These are phyloP conservation scores for Nitzschia inconspicua DNA, from an alignment of 108 stramenopile species.

Conservation along the genomic window DNA sequence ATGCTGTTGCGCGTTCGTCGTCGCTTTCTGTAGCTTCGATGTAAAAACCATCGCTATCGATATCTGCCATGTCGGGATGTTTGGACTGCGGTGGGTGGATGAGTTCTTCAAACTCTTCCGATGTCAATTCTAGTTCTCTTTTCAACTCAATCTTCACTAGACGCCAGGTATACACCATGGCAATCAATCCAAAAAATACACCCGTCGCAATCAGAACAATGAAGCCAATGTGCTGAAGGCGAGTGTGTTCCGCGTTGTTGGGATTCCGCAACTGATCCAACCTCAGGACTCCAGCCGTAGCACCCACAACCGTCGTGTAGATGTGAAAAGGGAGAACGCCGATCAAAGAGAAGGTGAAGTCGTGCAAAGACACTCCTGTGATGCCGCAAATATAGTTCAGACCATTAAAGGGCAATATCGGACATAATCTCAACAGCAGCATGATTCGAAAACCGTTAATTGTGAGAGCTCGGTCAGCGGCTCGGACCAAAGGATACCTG, in stretches of 20 bases:
- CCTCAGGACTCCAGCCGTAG: conserved; percentile 22
- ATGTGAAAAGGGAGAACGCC: conserved; percentile 33
- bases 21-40: not conserved
- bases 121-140: conserved; percentile 17
- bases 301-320: conserved; percentile 19
- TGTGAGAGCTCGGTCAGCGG: conserved; percentile 54
- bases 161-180: conserved; percentile 16
- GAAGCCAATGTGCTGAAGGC: conserved; percentile 3
- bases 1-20: not conserved
- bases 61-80: not conserved
- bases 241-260: conserved; percentile 2
- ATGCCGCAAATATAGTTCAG: conserved; percentile 61
- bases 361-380: conserved; percentile 29
- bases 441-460: conserved; percentile 66
- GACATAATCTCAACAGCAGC: conserved; percentile 56
- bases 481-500: conserved; percentile 62
- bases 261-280: not conserved
- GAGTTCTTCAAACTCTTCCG: conserved; percentile 14
- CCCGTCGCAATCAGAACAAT: conserved; percentile 20
- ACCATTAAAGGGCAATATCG: conserved; percentile 65
- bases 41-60: not conserved
- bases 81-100: conserved; percentile 4
- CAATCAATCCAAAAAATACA: conserved; percentile 12
- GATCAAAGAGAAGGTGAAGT: conserved; percentile 25
- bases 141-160: conserved; percentile 22